Base-by-base conservation (phyloP, 2,329 filamentous ascomycete species). In the Phialophora chinensis region DNA sequence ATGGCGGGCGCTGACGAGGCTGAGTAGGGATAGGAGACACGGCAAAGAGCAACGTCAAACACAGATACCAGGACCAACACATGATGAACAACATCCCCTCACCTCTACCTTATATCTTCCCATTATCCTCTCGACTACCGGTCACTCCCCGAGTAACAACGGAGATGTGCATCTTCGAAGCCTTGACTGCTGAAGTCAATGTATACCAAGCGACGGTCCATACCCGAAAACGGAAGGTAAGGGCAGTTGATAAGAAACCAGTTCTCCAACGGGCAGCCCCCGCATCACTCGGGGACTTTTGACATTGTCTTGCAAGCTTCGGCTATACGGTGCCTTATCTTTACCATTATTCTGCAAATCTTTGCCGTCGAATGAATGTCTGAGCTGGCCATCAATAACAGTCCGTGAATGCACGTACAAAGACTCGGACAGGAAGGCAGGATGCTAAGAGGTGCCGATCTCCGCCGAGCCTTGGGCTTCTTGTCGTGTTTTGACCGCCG, bases 1-100 rank as follows among this genome's bases (percentile, higher is more conserved):
- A 62, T 62, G n/a, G 14, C 47, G 35, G 38, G 23, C 6, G 4
- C 47, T 10, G 52, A 29, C 60, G 50, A 62, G 60, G 60, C 52
- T 62, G 60, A 47, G 23, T n/a, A 31, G 10, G 14, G 10, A 62
- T 20, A 55, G 42, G 49, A 27, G 20, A 55, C 17, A 25, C 23
- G 27, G 50, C 35, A 38, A 17, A n/a, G 12, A 52, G 53, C 47
- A 29, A 31, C 42, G 12, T 2, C 33, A n/a, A 42, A 38, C 29
- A 53, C 8, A 44, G 20, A n/a, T 20, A 44, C n/a, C 5, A n/a
- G 23, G 29, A 27, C 49, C 10, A 7, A 31, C 23, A 38, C 31
- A 17, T 17, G 38, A 44, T n/a, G 5, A 44, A n/a, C 17, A 2
- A 3, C 1, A 44, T 8, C 38, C 38, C n/a, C 49, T 29, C 17